Evolutionary conservation across 495 filamentous ascomycete species (phyloP).

Genomic region (Clavariopsis aquatica): DNA sequence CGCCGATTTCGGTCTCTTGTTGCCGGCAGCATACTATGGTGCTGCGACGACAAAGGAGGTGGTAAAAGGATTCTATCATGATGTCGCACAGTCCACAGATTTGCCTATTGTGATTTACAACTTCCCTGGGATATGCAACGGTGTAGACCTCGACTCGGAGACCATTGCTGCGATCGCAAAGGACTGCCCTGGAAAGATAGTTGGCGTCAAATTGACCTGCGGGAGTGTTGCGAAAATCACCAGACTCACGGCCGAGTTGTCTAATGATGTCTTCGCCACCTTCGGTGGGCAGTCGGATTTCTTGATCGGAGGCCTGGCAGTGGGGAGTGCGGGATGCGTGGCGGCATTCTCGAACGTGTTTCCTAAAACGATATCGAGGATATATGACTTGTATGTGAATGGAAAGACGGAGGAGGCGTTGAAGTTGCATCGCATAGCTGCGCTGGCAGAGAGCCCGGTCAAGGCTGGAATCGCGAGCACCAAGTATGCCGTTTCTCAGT

Average conservation of each 20-base stretch:
- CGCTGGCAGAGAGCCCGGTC: constrained; percentile 56
- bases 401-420: constrained; percentile 58
- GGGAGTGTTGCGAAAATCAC: constrained; percentile 69
- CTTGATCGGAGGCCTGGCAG: constrained; percentile 60
- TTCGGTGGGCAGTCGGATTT: constrained; percentile 73
- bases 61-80: constrained; percentile 61
- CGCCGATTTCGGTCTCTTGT: constrained; percentile 62
- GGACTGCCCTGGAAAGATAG: constrained; percentile 52
- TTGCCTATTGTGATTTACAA: constrained; percentile 69
- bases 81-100: constrained; percentile 54
- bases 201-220: constrained; percentile 71
- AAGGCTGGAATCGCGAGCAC: constrained; percentile 64
- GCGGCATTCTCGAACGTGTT: constrained; percentile 68
- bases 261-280: constrained; percentile 56
- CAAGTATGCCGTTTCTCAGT: constrained; percentile 63
- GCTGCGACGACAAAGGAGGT: constrained; percentile 54
- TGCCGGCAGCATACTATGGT: constrained; percentile 40
- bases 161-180: constrained; percentile 57
- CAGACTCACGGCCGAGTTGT: constrained; percentile 57
- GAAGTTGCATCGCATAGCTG: constrained; percentile 55
- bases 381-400: constrained; percentile 56
- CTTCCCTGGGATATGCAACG: constrained; percentile 71
- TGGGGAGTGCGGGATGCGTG: constrained; percentile 63
- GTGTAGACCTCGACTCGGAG: constrained; percentile 67
- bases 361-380: constrained; percentile 54